Evolutionary conservation across 495 filamentous ascomycete species (phyloP).

Genomic region (Entonaema liquescens): DNA sequence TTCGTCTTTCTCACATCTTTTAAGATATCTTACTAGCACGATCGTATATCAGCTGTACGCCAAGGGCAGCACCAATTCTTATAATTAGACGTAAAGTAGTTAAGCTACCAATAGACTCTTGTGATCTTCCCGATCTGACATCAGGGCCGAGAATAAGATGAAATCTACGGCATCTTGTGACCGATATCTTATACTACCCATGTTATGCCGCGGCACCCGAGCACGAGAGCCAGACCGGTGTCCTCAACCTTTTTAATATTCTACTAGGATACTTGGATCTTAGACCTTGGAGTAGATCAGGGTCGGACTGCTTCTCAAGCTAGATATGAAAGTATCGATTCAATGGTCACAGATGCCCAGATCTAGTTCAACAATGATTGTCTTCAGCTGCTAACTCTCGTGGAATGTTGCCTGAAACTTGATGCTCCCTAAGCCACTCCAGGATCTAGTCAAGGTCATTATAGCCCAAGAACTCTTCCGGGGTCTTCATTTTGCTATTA

Average conservation of each 20-base stretch:
- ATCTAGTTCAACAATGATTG: background rate
- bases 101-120: background rate
- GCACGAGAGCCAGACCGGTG: background rate
- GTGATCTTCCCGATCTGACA: background rate
- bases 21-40: background rate
- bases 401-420: background rate
- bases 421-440: background rate
- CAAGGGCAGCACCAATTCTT: background rate
- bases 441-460: conserved; percentile 5
- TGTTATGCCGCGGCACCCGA: background rate
- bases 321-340: background rate
- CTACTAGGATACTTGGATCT: background rate
- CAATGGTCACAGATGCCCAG: background rate
- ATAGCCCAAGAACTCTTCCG: conserved; percentile 7
- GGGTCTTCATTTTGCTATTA: background rate
- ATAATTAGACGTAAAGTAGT: background rate
- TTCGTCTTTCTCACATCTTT: background rate
- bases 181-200: background rate
- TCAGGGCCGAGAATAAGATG: background rate
- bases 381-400: background rate
- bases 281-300: background rate
- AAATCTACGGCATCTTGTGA: background rate
- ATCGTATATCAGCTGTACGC: background rate
- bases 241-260: background rate
- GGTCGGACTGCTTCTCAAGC: background rate